A percentile compares a stretch with the other conserved stretches of the same genome.
Conservation (phyloP, 768 basidiomycete genomes). For the Leccinum subtestaceum region DNA sequence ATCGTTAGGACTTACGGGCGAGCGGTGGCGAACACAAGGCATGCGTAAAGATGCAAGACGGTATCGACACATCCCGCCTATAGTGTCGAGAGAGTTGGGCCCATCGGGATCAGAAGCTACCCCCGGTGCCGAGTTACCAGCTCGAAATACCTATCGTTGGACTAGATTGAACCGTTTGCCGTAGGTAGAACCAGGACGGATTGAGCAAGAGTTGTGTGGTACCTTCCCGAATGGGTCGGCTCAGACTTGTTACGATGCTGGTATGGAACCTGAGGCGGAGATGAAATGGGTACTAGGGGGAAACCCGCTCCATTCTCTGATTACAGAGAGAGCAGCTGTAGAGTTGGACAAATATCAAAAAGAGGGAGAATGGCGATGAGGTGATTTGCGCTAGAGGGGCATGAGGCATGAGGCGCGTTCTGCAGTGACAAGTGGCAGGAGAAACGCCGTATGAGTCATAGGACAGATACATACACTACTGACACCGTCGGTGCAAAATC, state of each 20-base stretch:
- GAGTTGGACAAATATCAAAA: slow-evolving; percentile 14
- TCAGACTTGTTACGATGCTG: not conserved
- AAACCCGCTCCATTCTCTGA: slow-evolving; percentile 22
- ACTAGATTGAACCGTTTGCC: slow-evolving; percentile 12
- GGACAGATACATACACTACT: slow-evolving; percentile 4
- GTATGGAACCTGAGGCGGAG: slow-evolving; percentile 23
- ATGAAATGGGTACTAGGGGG: slow-evolving; percentile 25
- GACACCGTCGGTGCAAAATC: slow-evolving; percentile 9
- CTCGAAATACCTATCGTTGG: slow-evolving; percentile 1
- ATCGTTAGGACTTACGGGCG: not conserved
- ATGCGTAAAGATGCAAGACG: not conserved
- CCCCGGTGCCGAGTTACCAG: slow-evolving; percentile 21
- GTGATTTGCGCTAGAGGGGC: slow-evolving; percentile 15
- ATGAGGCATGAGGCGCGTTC: slow-evolving; percentile 17
- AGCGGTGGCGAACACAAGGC: not conserved
- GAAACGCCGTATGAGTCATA: slow-evolving; percentile 18
- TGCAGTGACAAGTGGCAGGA: slow-evolving; percentile 4
- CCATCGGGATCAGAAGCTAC: slow-evolving; percentile 13
- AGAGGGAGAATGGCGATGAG: slow-evolving; percentile 16
- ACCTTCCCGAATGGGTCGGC: slow-evolving; percentile 22
- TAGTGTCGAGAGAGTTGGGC: not conserved
- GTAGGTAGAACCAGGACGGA: slow-evolving; percentile 28
- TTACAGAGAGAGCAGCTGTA: slow-evolving; percentile 1
- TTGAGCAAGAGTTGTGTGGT: slow-evolving; percentile 12
- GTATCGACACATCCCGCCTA: not conserved